These are phyloP conservation scores for Rubroboletus satanas DNA, from an alignment of 768 basidiomycete genomes.

Conservation along the genomic window DNA sequence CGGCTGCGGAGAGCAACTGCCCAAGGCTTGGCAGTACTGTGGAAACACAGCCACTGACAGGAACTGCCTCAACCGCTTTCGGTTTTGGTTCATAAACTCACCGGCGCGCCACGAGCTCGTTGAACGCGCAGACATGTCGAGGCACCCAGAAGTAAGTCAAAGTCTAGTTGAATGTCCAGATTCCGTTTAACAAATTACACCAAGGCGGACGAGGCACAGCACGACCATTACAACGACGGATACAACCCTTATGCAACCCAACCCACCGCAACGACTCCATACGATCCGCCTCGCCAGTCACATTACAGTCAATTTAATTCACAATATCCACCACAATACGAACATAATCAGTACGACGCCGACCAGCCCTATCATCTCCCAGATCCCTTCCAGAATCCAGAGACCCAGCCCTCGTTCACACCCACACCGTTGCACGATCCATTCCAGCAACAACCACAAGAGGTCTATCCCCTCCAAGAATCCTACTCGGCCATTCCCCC, in stretches of 20 bases:
- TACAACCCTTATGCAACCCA: conserved; percentile 47
- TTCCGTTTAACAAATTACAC: conserved; percentile 1
- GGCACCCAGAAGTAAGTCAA: conserved; percentile 38
- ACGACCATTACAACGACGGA: conserved; percentile 63
- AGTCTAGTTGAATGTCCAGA: neutral
- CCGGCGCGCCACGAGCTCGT: neutral
- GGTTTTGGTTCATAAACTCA: conserved; percentile 7
- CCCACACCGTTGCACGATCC: conserved; percentile 19
- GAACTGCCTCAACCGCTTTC: neutral
- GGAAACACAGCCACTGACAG: conserved; percentile 11
- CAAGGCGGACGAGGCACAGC: conserved; percentile 64
- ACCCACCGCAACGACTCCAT: conserved; percentile 34
- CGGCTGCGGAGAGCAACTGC: conserved; percentile 6
- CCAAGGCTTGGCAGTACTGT: neutral
- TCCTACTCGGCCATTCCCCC: conserved; percentile 16
- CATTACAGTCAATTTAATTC: conserved; percentile 28
- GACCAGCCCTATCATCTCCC: conserved; percentile 37
- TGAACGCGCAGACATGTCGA: conserved; percentile 34
- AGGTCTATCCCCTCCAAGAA: conserved; percentile 19
- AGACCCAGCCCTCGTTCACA: conserved; percentile 13
- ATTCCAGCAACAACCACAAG: conserved; percentile 19
- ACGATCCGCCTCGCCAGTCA: conserved; percentile 37
- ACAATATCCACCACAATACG: conserved; percentile 32
- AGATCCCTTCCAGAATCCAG: conserved; percentile 33
- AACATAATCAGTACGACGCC: conserved; percentile 31